phyloP scores from a whole-genome alignment of 2,329 filamentous ascomycete genomes.

The Arthrobotrys musiformis region DNA sequence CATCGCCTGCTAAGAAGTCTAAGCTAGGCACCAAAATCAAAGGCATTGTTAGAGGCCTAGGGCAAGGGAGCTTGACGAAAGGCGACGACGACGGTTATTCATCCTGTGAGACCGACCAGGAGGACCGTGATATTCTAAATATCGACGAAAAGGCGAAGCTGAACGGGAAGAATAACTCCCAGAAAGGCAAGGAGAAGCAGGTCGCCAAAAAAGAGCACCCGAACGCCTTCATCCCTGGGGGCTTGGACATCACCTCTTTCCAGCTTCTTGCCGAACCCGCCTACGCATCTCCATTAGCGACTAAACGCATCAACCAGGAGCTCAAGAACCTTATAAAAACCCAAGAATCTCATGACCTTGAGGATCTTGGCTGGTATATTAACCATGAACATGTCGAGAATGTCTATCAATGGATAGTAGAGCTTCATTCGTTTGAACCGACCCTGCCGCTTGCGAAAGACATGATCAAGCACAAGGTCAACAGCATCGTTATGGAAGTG shows the following conservation, averaged over 20 bases:
- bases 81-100: slow-evolving; percentile 42
- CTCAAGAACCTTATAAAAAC: slow-evolving; percentile 72
- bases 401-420: slow-evolving; percentile 90
- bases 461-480: slow-evolving; percentile 72
- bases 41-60: slow-evolving; percentile 27
- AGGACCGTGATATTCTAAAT: slow-evolving; percentile 39
- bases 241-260: slow-evolving; percentile 71
- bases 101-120: slow-evolving; percentile 35
- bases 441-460: slow-evolving; percentile 77
- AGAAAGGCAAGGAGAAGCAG: slow-evolving; percentile 31
- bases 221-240: slow-evolving; percentile 75
- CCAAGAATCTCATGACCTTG: slow-evolving; percentile 71
- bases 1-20: slow-evolving; percentile 44
- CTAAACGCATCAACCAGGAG: slow-evolving; percentile 73
- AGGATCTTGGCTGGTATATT: slow-evolving; percentile 85
- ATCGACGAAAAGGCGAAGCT: slow-evolving; percentile 35
- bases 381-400: slow-evolving; percentile 74
- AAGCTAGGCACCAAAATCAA: slow-evolving; percentile 27
- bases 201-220: slow-evolving; percentile 57
- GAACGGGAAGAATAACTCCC: background rate
- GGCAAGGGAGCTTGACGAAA: background rate
- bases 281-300: slow-evolving; percentile 73
- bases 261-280: slow-evolving; percentile 72
- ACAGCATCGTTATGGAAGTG: slow-evolving; percentile 82
- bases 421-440: slow-evolving; percentile 82